Conservation (phyloP, 2,329 filamentous ascomycete species). For the Colletotrichum sansevieriae region DNA sequence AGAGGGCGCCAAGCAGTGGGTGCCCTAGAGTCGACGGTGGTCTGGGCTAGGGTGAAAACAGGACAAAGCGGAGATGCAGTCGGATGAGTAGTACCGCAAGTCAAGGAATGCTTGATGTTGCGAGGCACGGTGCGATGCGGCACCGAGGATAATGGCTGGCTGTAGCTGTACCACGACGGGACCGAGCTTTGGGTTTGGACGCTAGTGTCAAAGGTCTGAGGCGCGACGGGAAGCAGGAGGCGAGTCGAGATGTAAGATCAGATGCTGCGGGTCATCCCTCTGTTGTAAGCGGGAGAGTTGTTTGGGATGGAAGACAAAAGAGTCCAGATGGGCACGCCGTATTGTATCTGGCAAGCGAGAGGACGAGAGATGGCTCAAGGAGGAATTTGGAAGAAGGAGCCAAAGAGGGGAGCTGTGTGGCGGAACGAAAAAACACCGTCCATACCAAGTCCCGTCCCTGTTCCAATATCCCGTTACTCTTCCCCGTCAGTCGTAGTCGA, state of each 20-base stretch:
- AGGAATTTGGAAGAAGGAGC: constrained; percentile 24
- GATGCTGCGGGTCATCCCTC: constrained; percentile 24
- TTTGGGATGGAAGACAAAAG: background rate
- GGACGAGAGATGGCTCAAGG: background rate
- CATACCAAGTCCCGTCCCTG: background rate
- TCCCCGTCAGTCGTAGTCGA: background rate
- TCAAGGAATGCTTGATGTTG: constrained; percentile 15
- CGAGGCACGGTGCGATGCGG: constrained; percentile 12
- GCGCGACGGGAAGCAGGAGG: constrained; percentile 8
- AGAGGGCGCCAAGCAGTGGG: constrained; percentile 24
- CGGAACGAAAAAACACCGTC: constrained; percentile 34
- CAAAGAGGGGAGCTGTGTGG: constrained; percentile 17
- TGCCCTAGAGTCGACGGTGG: constrained; percentile 32
- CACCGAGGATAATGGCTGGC: constrained; percentile 9
- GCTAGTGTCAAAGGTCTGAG: constrained; percentile 37
- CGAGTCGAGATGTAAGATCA: constrained; percentile 19
- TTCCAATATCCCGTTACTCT: too few relatives aligned
- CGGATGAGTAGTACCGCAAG: constrained; percentile 27
- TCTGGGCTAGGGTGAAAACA: constrained; percentile 27
- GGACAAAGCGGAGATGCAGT: constrained; percentile 40
- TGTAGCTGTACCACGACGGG: constrained; percentile 24
- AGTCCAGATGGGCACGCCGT: constrained; percentile 2
- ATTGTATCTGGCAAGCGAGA: background rate
- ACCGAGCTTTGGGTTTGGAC: constrained; percentile 34
- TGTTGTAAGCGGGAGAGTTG: constrained; percentile 16